Base-by-base conservation (phyloP, 768 basidiomycete species). In the Mycena maculata region DNA sequence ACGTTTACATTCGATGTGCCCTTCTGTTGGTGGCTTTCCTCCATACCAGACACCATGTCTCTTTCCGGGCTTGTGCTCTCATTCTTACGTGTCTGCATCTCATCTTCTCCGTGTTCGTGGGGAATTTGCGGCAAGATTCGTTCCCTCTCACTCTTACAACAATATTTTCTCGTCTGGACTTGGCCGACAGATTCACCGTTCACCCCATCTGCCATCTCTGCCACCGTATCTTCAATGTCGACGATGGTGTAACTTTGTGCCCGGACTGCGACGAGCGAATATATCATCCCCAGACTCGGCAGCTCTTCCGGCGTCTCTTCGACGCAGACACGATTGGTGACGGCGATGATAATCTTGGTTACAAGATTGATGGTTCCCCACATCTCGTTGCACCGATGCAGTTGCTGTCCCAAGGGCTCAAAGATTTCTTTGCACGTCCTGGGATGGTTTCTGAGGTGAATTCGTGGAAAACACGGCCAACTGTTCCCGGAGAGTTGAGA, bases 361-460 rank as follows among this genome's bases (percentile, higher is more conserved):
- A 47, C 16, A 9, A 38, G 9, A 9, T 16, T 9, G 16, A 38
- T 16, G 10, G 36, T 9, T 9, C 36, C 9, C 36, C 36, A 16
- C 36, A 38, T 38, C 10, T 38, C 16, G 36, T 38, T 16, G 16
- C 16, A 16, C 36, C 36, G 10, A 9, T 38, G 10, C 10, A 38
- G 36, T 16, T 38, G 36, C 16, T 38, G 16, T 38, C 36, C 9
- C 36, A 38, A 16, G 9, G 36, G 9, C 36, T 38, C 16, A 9
- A 9, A 16, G 36, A 16, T 16, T 38, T 38, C 36, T 9, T 38
- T 38, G 36, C 36, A 9, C 58, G 47, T 9, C 62, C 48, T 6
- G 63, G 54, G 3, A 68, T 64, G 27, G 71, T 69, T 22, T 47
- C 58, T 2, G 56, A 28, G 2, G 56, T 65, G 2, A 59, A 71